A percentile compares a stretch with the other conserved stretches of the same genome.
These are phyloP conservation scores for Berkeleyomyces rouxiae DNA, from an alignment of 2,329 filamentous ascomycete genomes.

Conservation along the genomic window DNA sequence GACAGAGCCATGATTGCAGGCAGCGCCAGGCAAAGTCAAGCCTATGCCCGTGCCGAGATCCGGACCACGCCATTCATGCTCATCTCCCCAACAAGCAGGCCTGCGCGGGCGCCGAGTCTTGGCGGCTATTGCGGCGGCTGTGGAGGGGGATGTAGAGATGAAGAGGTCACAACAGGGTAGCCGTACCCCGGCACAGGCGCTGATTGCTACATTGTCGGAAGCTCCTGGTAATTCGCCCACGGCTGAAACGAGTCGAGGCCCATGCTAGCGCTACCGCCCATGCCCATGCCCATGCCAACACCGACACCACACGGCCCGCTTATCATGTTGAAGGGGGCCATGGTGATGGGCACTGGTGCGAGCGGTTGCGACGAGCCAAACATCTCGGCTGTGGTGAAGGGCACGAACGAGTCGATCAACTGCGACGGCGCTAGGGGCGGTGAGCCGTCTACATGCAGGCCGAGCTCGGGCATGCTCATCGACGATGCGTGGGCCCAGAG, in stretches of 20 bases:
- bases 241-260: conserved; percentile 25
- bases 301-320: conserved; percentile 64
- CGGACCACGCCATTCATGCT: background rate
- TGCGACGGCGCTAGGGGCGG: conserved; percentile 27
- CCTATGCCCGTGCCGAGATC: background rate
- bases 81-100: background rate
- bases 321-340: conserved; percentile 71
- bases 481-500: conserved; percentile 17
- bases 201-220: conserved; percentile 72
- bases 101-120: background rate
- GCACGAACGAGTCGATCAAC: conserved; percentile 20
- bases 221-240: conserved; percentile 72
- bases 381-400: conserved; percentile 53
- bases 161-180: conserved; percentile 31
- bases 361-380: conserved; percentile 70
- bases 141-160: background rate
- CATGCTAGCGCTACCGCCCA: conserved; percentile 13
- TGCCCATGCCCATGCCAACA: background rate
- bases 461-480: conserved; percentile 55
- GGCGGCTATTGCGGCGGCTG: background rate
- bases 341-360: conserved; percentile 55
- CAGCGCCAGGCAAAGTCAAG: background rate
- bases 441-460: conserved; percentile 53
- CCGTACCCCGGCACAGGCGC: conserved; percentile 26
- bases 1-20: background rate